Evolutionary conservation across 148 eudicot genomes (phyloP), one percentile per base, ranked within the genome.

Genomic region (Rhododendron mucronatum): DNA sequence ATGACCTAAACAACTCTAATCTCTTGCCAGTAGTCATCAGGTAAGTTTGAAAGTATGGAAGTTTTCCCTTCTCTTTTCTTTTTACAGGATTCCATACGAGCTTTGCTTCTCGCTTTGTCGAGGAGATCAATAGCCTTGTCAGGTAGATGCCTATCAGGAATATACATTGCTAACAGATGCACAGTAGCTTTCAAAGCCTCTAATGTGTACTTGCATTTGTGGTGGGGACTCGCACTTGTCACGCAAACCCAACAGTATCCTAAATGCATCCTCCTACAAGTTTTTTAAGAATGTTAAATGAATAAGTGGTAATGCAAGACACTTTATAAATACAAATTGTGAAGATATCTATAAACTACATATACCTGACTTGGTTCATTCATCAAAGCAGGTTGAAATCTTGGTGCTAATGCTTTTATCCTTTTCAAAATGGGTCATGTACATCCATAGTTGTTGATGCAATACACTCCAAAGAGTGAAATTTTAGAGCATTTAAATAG

Each of bases 91-190:
- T 89, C 91, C 90, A 89, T 89, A 44, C 90, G 89, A 80, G 92
- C 91, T 88, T 88, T 91, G 82, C 94, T 91, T 84, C 94, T 92
- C 20, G 94, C 94, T 84, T 92, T 92, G 39, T 92, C 92, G 41
- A 92, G 89, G 78, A 92, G 94, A 89, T 92, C 94, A 86, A 92
- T 92, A 51, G 92, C 94, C 87, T 92, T 92, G 88, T 92, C 94
- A 44, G 94, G 94, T 87, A 92, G 92, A 86, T 92, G 82, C 73
- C 94, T 84, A 84, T 92, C 94, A 33, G 94, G 90, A 84, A 37
- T 37, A 37, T 3, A 37, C 39, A 37, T 37, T 37, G 39, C 39
- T 37, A 3, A 37, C 5, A 37, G 5, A 37, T 37, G 39, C 39
- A 37, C 39, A 37, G 3, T 3, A 37, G 39, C 39, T 37, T 37